Conservation (phyloP, 2,329 filamentous ascomycete genomes). For the Chaetomium globosum region DNA sequence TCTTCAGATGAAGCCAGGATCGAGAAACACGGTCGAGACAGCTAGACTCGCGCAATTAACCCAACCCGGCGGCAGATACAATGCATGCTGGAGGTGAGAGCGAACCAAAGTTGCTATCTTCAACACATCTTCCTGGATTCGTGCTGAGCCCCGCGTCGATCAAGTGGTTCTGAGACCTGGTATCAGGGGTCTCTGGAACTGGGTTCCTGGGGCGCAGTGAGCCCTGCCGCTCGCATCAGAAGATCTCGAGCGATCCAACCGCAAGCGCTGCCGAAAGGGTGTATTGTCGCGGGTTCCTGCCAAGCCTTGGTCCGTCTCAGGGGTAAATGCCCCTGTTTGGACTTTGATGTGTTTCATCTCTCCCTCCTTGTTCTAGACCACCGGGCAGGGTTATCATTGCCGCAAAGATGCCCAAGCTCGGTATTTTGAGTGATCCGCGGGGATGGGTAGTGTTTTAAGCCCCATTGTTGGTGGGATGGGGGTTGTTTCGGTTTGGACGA, state of each 20-base stretch:
- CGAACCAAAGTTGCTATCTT: neutral
- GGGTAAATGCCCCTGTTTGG: constrained; percentile 6
- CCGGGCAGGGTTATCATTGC: neutral
- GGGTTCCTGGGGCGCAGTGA: constrained; percentile 1
- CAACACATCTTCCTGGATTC: neutral
- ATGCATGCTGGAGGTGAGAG: neutral
- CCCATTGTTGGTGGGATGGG: too few species aligned
- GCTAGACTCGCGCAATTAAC: neutral
- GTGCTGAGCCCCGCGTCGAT: constrained; percentile 16
- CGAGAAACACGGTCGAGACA: constrained; percentile 22
- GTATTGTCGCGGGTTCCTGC: neutral
- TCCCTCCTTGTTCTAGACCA: neutral
- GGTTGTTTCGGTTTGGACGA: too few species aligned
- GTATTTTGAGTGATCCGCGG: too few species aligned
- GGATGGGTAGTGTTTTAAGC: too few species aligned
- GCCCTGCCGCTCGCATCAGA: constrained; percentile 14
- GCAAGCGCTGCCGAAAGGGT: neutral
- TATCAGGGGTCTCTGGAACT: neutral
- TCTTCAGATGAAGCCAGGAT: neutral
- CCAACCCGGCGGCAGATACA: neutral
- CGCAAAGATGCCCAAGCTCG: too few species aligned
- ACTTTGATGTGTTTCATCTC: neutral
- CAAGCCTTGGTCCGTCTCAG: constrained; percentile 10
- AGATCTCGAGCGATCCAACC: constrained; percentile 13
- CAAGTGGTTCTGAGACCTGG: constrained; percentile 24